Percentiles rank a stretch among this genome's conserved stretches.
phyloP scores from a whole-genome alignment of 257 asterid species.

The Plantago major region DNA sequence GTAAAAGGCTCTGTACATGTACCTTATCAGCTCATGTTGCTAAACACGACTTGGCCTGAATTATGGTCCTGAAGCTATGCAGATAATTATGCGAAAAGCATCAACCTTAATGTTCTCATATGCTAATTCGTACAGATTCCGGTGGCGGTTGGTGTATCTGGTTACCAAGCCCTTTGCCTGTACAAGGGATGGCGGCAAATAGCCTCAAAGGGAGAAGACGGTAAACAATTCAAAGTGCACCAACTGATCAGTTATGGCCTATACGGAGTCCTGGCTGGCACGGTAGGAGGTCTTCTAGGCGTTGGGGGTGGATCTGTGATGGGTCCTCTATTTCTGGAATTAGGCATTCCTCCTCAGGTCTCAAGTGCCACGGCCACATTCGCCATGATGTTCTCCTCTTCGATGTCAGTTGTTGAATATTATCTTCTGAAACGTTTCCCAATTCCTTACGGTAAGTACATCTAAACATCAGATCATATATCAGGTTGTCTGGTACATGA shows the following conservation, averaged over 20 bases:
- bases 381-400: constrained; percentile 98
- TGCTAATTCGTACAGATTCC: constrained; percentile 53
- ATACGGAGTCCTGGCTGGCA: constrained; percentile 77
- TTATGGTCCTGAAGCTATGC: too few relatives aligned
- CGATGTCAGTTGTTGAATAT: constrained; percentile 96
- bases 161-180: constrained; percentile 59
- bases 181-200: constrained; percentile 85
- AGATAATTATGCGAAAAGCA: too few relatives aligned
- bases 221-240: constrained; percentile 53
- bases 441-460: constrained; percentile 72
- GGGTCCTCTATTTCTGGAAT: constrained; percentile 61
- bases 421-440: constrained; percentile 90
- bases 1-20: constrained; percentile 2
- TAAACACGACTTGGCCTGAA: too few relatives aligned
- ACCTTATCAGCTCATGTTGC: background rate
- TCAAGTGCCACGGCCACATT: constrained; percentile 98
- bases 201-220: constrained; percentile 67
- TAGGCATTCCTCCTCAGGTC: constrained; percentile 75
- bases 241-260: constrained; percentile 67
- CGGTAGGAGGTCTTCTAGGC: constrained; percentile 94
- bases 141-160: constrained; percentile 68
- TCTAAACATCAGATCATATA: too few relatives aligned
- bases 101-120: too few relatives aligned
- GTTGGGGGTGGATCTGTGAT: constrained; percentile 93
- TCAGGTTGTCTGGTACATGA: too few relatives aligned